Base-by-base conservation (phyloP, 345 rosid species). In the Cardiospermum halicacabum region DNA sequence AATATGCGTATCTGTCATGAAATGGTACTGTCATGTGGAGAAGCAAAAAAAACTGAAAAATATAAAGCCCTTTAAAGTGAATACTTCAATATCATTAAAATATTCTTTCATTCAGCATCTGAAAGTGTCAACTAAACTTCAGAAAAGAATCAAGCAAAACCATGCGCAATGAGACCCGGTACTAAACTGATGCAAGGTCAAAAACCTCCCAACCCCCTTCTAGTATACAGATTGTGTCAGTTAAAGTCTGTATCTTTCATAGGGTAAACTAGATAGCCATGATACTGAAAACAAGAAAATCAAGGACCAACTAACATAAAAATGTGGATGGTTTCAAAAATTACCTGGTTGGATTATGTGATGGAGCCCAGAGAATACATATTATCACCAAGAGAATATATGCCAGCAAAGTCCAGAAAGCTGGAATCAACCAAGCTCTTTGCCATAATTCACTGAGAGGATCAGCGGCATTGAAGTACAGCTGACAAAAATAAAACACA, bases 331-430 rank as follows among this genome's bases (percentile, higher is more conserved):
- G 1, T 55, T 57, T 37, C 22, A 27, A 51, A 31, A 31, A 60
- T 32, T 72, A 79, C 83, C 83, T 72, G 40, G 76, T 79, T 50
- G 80, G 80, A 60, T 77, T 74, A 24, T 64, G 60, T 7, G 82
- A 77, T 21, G 78, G 83, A 62, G 75, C 77, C 86, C 86, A 79
- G 49, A 82, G 82, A 53, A 77, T 32, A 49, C 84, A 79, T 68
- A 82, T 67, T 31, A 75, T 73, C 27, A 75, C 70, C 79, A 82
- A 60, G 58, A 82, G 78, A 22, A 69, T n/a, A 79, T 64, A 79
- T 5, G 84, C 71, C 47, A 79, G 80, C 67, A 77, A 68, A 62
- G 60, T 71, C 82, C 86, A 82, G 78, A 82, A 79, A 63, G 84
- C 86, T 0, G 86, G 78, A 69, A 79, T 79, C 60, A 75, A 66